These are phyloP conservation scores for Picea mariana DNA, from an alignment of 83 land plant genomes.

Conservation along the genomic window DNA sequence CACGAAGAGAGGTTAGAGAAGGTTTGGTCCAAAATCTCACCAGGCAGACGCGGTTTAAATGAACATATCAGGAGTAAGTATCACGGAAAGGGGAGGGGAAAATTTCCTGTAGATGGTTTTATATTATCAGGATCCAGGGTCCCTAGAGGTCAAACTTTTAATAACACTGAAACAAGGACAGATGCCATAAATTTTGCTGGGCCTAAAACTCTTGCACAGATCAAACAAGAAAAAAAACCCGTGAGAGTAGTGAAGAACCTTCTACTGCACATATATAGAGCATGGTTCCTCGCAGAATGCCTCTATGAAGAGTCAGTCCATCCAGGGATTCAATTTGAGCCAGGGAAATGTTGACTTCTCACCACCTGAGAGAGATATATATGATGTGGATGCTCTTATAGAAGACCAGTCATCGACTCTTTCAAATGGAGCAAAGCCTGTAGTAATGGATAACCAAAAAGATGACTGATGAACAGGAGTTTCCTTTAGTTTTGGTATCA, in stretches of 20 bases:
- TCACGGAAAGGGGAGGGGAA: conserved; percentile 2
- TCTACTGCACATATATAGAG: not conserved
- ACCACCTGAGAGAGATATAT: not conserved
- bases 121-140: not conserved
- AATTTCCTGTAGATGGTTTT: not conserved
- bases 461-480: too few relatives aligned
- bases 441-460: not conserved
- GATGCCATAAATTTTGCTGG: conserved; percentile 27
- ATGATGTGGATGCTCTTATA: not conserved
- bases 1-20: conserved; percentile 4
- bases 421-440: not conserved
- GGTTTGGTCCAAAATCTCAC: conserved; percentile 4
- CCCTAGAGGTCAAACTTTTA: conserved; percentile 6
- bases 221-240: conserved; percentile 1
- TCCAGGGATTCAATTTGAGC: too few relatives aligned
- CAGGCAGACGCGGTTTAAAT: not conserved
- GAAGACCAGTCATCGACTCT: not conserved
- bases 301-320: not conserved
- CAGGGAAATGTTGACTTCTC: not conserved
- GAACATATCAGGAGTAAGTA: conserved; percentile 12
- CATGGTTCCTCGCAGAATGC: conserved; percentile 4
- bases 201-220: conserved; percentile 29
- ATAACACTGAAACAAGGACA: conserved; percentile 3
- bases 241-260: conserved; percentile 12
- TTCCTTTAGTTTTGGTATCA: too few relatives aligned